Conservation (phyloP, 768 basidiomycete genomes). For the Filobasidium floriforme region DNA sequence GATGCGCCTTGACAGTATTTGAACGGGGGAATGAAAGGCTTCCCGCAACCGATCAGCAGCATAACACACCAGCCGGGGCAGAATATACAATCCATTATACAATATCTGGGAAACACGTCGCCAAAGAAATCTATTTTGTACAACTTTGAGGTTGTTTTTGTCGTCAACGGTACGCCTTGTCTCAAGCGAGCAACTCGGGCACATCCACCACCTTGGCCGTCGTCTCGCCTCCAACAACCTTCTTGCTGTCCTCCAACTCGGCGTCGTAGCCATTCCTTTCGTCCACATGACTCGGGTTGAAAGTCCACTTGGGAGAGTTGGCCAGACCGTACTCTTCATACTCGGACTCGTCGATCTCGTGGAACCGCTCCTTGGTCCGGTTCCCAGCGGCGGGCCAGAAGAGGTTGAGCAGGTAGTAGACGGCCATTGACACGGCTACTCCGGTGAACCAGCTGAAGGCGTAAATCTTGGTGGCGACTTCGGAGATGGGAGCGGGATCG, state of each 20-base stretch:
- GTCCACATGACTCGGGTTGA: background rate
- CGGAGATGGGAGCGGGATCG: slow-evolving; percentile 8
- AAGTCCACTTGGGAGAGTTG: slow-evolving; percentile 19
- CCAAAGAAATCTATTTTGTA: background rate
- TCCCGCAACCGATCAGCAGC: no score
- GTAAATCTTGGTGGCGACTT: slow-evolving; percentile 53
- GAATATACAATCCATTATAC: no score
- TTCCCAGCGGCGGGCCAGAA: slow-evolving; percentile 57
- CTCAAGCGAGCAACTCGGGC: slow-evolving; percentile 11
- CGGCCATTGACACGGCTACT: slow-evolving; percentile 59
- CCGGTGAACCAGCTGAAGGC: slow-evolving; percentile 68
- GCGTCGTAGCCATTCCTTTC: background rate
- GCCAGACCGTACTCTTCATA: slow-evolving; percentile 28
- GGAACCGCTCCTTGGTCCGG: slow-evolving; percentile 47
- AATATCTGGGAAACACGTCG: background rate
- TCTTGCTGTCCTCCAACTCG: slow-evolving; percentile 7
- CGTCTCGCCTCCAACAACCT: background rate
- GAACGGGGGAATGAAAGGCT: no score
- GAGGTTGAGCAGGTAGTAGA: slow-evolving; percentile 58
- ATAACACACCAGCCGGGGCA: no score
- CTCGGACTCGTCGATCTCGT: slow-evolving; percentile 53
- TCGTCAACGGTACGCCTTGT: background rate
- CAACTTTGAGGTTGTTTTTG: background rate
- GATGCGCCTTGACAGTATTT: no score
- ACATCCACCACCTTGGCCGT: slow-evolving; percentile 14